Conservation (phyloP, 139 green algal species). For the Deuterostichococcus epilithicus region DNA sequence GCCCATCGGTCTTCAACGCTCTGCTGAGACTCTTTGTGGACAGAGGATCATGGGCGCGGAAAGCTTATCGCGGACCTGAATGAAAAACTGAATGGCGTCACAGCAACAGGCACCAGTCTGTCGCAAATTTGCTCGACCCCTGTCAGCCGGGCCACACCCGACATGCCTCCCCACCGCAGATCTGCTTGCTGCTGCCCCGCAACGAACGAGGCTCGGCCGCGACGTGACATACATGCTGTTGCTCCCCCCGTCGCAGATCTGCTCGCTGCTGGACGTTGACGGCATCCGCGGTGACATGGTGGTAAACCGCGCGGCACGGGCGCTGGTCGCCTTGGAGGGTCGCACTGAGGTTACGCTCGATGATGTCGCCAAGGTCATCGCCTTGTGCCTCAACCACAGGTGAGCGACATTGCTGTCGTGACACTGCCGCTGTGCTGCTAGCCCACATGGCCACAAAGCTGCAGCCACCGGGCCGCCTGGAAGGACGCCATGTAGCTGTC, state of each 20-base stretch:
- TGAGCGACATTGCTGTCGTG: slow-evolving; percentile 7
- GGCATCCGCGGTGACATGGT: slow-evolving; percentile 91
- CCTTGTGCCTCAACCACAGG: slow-evolving; percentile 82
- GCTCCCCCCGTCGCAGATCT: slow-evolving; percentile 69
- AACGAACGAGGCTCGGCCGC: no score
- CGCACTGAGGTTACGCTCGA: slow-evolving; percentile 59
- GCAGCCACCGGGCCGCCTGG: no score
- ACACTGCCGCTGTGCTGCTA: not conserved
- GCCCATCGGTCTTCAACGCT: no score
- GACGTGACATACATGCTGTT: not conserved
- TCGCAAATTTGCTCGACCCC: not conserved
- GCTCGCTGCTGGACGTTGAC: slow-evolving; percentile 84
- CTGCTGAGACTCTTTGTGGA: no score
- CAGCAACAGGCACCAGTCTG: not conserved
- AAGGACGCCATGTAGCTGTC: no score
- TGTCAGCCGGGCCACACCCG: not conserved
- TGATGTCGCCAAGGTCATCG: slow-evolving; percentile 76
- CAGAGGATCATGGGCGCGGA: no score
- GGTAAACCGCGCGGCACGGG: slow-evolving; percentile 72
- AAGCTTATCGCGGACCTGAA: no score
- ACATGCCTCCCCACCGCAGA: not conserved
- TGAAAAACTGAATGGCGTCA: no score
- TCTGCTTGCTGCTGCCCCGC: not conserved
- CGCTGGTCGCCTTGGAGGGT: slow-evolving; percentile 78
- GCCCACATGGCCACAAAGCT: not conserved